Base-by-base conservation (phyloP, 164 flowering plant species). In the Liquidambar formosana region DNA sequence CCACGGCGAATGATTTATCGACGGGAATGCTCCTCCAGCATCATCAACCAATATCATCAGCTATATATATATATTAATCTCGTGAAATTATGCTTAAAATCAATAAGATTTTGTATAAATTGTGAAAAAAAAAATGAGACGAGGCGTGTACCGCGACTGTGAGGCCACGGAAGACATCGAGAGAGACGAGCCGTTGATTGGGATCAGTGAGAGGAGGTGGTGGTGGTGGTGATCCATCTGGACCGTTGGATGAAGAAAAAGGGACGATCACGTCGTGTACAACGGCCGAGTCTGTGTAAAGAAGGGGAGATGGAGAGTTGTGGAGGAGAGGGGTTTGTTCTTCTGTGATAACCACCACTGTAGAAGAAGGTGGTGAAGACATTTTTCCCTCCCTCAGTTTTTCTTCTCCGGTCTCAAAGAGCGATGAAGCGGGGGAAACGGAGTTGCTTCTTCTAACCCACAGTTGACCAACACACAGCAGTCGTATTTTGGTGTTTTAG, bases 1-100 rank as follows among this genome's bases (percentile, higher is more conserved):
- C 94, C 97, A 89, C 19, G 97, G 96, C 23, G 96, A 83, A 67
- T 91, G 96, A 78, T 91, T 89, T 38, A 91, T 83, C 1, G 88
- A 80, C 5, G 97, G 97, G 73, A 89, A 88, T 48, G 91, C 89
- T 68, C 88, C 87, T 68, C 97, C 97, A 49, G 92, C 94, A 76
- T 91, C 89, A 76, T 91, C 97, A 61, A 88, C 94, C 63, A 91
- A 73, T 41, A 91, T 91, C 94, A 91, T 91, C 43, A 91, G 76
- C 97, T 89, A 80, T 53, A 19, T n/a, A 52, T 58, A 48, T 18
- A 68, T 6, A 62, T 22, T 33, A 33, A 33, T 33, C 41, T 2
- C 6, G 6, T 33, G 6, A 2, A 33, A 33, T 33, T 6, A 33
- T 2, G 41, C 2, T 33, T 2, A 2, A 33, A 33, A 2, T 33